Percentiles rank a stretch among this genome's conserved stretches.
These are phyloP conservation scores for Coemansia sp. DNA, from an alignment of 192 early-diverging fungal genomes.

Conservation along the genomic window DNA sequence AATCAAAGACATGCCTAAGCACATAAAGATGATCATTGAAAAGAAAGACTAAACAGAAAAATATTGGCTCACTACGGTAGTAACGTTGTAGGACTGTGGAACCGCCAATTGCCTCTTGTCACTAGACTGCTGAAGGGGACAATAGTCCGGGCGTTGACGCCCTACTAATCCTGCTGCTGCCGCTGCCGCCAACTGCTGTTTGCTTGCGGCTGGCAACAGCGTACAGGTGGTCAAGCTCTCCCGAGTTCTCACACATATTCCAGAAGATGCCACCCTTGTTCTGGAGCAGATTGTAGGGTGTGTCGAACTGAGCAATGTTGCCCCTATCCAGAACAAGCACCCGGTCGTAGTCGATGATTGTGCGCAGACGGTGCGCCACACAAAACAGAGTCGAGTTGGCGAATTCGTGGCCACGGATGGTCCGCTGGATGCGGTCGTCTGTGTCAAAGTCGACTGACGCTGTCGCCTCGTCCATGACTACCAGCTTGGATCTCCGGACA, in stretches of 20 bases:
- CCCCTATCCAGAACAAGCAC: slow-evolving; percentile 77
- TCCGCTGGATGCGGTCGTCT: slow-evolving; percentile 71
- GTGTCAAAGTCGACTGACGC: slow-evolving; percentile 79
- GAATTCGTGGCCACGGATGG: slow-evolving; percentile 61
- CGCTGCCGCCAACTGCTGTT: background rate
- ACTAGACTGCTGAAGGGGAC: too few species aligned
- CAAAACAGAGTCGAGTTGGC: slow-evolving; percentile 64
- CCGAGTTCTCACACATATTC: slow-evolving; percentile 76
- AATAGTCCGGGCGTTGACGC: too few species aligned
- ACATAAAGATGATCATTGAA: too few species aligned
- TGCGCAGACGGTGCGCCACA: slow-evolving; percentile 74
- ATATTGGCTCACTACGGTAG: too few species aligned
- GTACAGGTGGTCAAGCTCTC: slow-evolving; percentile 68
- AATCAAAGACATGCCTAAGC: too few species aligned
- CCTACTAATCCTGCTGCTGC: too few species aligned
- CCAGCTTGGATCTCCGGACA: slow-evolving; percentile 64
- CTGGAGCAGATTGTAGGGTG: slow-evolving; percentile 61
- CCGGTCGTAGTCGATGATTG: slow-evolving; percentile 71
- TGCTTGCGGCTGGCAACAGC: slow-evolving; percentile 4
- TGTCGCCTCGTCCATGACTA: slow-evolving; percentile 75
- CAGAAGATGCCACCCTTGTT: slow-evolving; percentile 54
- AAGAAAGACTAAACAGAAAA: too few species aligned
- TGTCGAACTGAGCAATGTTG: slow-evolving; percentile 64
- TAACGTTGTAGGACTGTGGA: too few species aligned
- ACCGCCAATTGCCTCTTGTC: too few species aligned